Percentiles rank a stretch among this genome's conserved stretches.
Evolutionary conservation across 192 early-diverging fungal genomes (phyloP).

Genomic region (Linderina pennispora): DNA sequence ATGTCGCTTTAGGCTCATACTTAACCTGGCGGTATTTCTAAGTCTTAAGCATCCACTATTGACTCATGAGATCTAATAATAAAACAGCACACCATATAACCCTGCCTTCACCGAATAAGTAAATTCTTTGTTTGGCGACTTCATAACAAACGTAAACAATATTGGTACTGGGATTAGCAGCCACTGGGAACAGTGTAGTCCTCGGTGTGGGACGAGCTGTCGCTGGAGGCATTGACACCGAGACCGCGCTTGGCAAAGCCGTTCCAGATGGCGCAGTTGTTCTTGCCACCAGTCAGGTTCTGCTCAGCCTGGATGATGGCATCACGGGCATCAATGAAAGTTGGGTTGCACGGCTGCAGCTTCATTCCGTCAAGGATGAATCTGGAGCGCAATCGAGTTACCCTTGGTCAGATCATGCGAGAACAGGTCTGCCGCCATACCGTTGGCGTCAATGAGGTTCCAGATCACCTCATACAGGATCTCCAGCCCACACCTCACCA

Average conservation of each 20-base stretch:
- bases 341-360: constrained; percentile 61
- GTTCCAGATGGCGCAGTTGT: constrained; percentile 53
- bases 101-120: no score
- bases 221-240: constrained; percentile 24
- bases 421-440: constrained; percentile 12
- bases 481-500: constrained; percentile 54
- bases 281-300: constrained; percentile 42
- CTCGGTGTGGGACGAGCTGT: constrained; percentile 7
- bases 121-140: no score
- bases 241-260: constrained; percentile 68
- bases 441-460: constrained; percentile 48
- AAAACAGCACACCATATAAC: no score
- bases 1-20: no score
- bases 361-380: constrained; percentile 54
- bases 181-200: constrained; percentile 14
- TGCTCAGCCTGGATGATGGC: constrained; percentile 59
- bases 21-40: no score
- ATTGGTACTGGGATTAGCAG: no score
- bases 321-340: constrained; percentile 55
- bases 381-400: constrained; percentile 46
- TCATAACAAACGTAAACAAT: no score
- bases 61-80: no score
- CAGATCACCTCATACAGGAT: constrained; percentile 59
- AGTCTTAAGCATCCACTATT: no score
- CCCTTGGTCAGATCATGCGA: constrained; percentile 39